phyloP scores from a whole-genome alignment of 495 filamentous ascomycete species.

The Daldinia childiae region DNA sequence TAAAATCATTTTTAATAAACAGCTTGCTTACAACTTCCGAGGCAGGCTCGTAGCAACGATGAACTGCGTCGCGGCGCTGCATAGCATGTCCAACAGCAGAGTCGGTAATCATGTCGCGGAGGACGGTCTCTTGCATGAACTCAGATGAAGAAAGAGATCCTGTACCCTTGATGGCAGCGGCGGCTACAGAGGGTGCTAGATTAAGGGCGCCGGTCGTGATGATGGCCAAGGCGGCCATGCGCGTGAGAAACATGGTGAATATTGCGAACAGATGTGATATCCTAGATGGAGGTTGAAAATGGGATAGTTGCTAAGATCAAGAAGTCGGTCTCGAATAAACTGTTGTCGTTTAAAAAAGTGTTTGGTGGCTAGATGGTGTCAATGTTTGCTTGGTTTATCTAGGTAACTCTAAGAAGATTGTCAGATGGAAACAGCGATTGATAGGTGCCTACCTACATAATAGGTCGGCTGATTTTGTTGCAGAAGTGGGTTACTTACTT shows the following conservation, averaged over 20 bases:
- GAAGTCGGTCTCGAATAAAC: background rate
- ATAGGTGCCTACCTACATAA: background rate
- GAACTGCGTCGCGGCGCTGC: slow-evolving; percentile 28
- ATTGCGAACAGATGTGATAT: background rate
- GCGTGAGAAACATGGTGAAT: slow-evolving; percentile 26
- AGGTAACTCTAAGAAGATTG: background rate
- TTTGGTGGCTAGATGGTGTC: background rate
- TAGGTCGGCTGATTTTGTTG: background rate
- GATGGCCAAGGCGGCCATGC: slow-evolving; percentile 11
- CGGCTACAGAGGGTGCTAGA: slow-evolving; percentile 1
- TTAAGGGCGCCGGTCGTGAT: slow-evolving; percentile 2
- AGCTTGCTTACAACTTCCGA: slow-evolving; percentile 34
- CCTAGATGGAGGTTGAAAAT: background rate
- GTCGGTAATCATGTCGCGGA: slow-evolving; percentile 1
- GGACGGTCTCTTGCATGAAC: slow-evolving; percentile 6
- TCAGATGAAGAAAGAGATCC: background rate
- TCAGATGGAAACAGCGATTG: background rate
- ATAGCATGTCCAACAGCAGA: slow-evolving; percentile 7
- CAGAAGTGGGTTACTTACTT: too few relatives aligned
- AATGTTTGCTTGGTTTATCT: background rate
- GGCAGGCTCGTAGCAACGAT: slow-evolving; percentile 40
- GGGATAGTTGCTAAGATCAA: background rate
- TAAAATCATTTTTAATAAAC: background rate
- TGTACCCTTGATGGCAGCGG: background rate
- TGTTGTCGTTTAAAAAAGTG: background rate